Evolutionary conservation across 148 eudicot species (phyloP).

Genomic region (Silene conica): DNA sequence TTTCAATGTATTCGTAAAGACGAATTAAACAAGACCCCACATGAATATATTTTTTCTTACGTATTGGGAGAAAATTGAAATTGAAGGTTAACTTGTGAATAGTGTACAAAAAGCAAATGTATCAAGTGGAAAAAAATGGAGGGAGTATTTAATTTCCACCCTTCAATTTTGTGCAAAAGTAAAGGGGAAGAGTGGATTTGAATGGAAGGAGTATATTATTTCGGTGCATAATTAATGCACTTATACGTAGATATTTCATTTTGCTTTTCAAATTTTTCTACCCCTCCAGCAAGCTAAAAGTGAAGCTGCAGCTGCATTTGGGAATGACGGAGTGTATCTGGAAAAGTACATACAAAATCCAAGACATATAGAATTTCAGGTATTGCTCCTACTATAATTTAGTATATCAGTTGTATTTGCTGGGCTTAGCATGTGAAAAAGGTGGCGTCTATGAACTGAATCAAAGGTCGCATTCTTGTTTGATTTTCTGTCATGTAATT

Average conservation of each 20-base stretch:
- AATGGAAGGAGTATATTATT: too few species aligned
- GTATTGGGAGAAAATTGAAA: too few species aligned
- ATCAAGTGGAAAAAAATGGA: too few species aligned
- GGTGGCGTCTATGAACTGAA: conserved; percentile 1
- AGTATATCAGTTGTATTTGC: background rate
- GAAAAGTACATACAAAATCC: conserved; percentile 92
- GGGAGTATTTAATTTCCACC: too few species aligned
- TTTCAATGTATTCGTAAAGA: too few species aligned
- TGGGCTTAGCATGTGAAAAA: background rate
- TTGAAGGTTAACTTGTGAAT: too few species aligned
- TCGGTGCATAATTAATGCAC: conserved; percentile 2
- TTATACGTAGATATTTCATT: background rate
- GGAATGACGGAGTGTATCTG: conserved; percentile 95
- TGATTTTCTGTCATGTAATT: background rate
- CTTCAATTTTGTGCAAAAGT: too few species aligned
- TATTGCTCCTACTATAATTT: conserved; percentile 22
- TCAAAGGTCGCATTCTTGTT: background rate
- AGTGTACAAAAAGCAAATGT: too few species aligned
- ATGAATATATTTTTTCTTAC: too few species aligned
- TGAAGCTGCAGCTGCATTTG: conserved; percentile 99
- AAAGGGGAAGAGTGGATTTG: too few species aligned
- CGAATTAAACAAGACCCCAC: too few species aligned
- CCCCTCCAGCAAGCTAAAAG: conserved; percentile 78
- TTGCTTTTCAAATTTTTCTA: background rate
- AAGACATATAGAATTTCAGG: conserved; percentile 99